Conservation (phyloP, 352 stramenopile species). For the Phytophthora megakarya region DNA sequence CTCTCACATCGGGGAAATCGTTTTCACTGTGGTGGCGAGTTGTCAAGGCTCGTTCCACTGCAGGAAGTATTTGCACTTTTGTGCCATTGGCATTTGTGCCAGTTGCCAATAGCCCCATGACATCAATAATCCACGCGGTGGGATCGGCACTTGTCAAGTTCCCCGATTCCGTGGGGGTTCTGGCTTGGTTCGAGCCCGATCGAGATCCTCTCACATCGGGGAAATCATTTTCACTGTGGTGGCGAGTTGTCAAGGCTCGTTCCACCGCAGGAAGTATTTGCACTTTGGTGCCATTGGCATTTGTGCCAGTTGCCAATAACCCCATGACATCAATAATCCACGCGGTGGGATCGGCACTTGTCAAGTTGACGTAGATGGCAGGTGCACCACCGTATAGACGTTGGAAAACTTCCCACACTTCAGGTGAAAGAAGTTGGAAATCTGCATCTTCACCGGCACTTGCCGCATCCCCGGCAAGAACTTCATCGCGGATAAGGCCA, state of each 20-base stretch:
- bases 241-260: conserved; percentile 52
- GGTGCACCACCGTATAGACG: conserved; percentile 72
- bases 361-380: conserved; percentile 47
- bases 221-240: conserved; percentile 39
- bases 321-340: conserved; percentile 55
- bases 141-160: conserved; percentile 36
- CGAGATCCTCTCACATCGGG: conserved; percentile 4
- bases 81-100: conserved; percentile 29
- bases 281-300: conserved; percentile 25
- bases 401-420: conserved; percentile 77
- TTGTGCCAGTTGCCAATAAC: conserved; percentile 28
- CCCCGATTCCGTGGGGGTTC: conserved; percentile 30
- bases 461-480: conserved; percentile 30
- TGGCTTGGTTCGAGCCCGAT: conserved; percentile 14
- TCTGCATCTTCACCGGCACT: conserved; percentile 39
- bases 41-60: conserved; percentile 52
- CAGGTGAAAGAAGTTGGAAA: conserved; percentile 65
- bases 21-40: conserved; percentile 48
- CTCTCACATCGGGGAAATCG: conserved; percentile 14
- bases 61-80: conserved; percentile 26
- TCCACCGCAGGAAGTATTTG: conserved; percentile 40
- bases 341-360: conserved; percentile 28
- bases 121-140: conserved; percentile 50
- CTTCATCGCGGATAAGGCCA: conserved; percentile 43
- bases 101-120: conserved; percentile 32